Evolutionary conservation across 129 eudicot species (phyloP).

Genomic region (Escallonia rubra): DNA sequence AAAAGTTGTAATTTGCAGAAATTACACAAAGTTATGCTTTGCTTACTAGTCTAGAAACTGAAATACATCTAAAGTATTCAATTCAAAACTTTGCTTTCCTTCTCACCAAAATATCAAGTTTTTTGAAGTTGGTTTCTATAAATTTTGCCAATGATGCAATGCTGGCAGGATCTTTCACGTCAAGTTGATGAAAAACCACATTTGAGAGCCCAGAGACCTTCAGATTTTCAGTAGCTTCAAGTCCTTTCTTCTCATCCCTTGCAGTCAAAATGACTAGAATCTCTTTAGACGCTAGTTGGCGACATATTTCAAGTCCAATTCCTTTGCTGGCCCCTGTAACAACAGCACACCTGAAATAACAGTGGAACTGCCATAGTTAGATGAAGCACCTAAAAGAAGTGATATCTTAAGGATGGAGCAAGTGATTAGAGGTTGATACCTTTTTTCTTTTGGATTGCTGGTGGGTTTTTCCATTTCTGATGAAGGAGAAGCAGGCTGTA

Average conservation of each 20-base stretch:
- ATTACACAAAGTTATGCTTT: background rate
- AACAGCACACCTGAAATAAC: background rate
- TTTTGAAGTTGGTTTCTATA: constrained; percentile 3
- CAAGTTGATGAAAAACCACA: constrained; percentile 13
- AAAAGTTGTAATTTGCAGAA: no score
- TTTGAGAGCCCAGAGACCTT: constrained; percentile 10
- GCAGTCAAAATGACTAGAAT: constrained; percentile 2
- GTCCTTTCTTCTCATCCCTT: constrained; percentile 4
- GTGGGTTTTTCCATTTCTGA: background rate
- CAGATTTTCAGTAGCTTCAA: constrained; percentile 6
- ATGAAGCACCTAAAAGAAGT: background rate
- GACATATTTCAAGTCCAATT: constrained; percentile 12
- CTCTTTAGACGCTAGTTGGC: constrained; percentile 1
- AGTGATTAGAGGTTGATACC: background rate
- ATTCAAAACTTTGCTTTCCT: background rate
- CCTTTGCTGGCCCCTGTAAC: constrained; percentile 13
- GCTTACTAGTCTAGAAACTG: no score
- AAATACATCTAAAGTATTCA: background rate
- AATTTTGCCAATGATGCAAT: constrained; percentile 5
- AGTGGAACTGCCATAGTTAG: background rate
- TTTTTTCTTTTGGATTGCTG: background rate
- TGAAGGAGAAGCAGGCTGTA: background rate
- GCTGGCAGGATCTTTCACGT: constrained; percentile 1
- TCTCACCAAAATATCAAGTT: constrained; percentile 9
- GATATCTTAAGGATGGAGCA: no score